Conservation (phyloP, 2,329 filamentous ascomycete species). For the Laburnicola sp. region DNA sequence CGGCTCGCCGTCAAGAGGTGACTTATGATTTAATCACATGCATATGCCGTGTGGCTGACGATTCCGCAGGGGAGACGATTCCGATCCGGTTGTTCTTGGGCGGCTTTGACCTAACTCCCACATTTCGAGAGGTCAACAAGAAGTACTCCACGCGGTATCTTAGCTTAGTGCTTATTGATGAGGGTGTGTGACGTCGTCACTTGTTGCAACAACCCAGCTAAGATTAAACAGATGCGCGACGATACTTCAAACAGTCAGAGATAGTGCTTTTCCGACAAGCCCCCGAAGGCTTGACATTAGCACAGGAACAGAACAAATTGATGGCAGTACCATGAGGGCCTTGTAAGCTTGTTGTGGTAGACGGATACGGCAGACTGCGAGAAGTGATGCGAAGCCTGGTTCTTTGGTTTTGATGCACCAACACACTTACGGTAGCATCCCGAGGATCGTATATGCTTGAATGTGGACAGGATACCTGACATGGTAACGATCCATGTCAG, state of each 20-base stretch:
- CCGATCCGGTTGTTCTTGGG: constrained; percentile 96
- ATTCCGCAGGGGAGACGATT: constrained; percentile 73
- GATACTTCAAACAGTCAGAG: constrained; percentile 99
- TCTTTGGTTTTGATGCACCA: constrained; percentile 2
- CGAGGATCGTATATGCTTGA: constrained; percentile 1
- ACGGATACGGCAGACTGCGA: constrained; percentile 9
- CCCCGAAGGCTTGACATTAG: constrained; percentile 54
- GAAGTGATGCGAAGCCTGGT: constrained; percentile 8
- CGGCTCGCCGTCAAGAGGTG: constrained; percentile 92
- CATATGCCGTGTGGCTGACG: constrained; percentile 21
- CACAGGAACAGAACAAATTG: constrained; percentile 52
- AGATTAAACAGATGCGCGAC: constrained; percentile 72
- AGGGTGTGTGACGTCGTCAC: constrained; percentile 61
- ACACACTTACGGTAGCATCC: neutral
- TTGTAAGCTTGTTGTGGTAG: neutral
- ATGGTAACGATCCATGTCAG: neutral
- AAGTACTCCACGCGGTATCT: constrained; percentile 98
- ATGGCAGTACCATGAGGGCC: constrained; percentile 42
- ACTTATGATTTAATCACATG: constrained; percentile 31
- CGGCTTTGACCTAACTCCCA: constrained; percentile 95
- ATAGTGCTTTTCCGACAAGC: constrained; percentile 91
- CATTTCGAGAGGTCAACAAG: constrained; percentile 99
- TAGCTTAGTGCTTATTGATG: constrained; percentile 91
- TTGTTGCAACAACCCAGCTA: constrained; percentile 18
- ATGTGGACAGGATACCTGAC: neutral